Base-by-base conservation (phyloP, 805 yeast species). In the Hermanozyma aechmeae region DNA sequence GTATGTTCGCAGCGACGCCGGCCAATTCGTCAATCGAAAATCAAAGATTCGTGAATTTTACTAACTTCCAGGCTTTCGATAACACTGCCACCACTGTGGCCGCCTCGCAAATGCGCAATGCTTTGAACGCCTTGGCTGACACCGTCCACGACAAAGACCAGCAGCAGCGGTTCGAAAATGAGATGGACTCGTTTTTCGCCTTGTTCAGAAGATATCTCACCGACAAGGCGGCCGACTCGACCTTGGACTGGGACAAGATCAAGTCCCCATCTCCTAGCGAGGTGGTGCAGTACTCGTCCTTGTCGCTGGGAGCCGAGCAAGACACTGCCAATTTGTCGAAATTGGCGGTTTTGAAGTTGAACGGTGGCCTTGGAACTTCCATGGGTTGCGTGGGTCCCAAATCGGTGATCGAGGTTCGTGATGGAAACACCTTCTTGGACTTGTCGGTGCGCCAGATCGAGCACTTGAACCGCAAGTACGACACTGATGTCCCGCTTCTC, bases 351-450 rank as follows among this genome's bases (percentile, higher is more conserved):
- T 71, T 92, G 58, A 92, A 92, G 65, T 73, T 92, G 56, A 92
- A 92, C 55, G 98, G 98, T 68, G 98, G 98, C 24, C 71, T 92
- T 45, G 98, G 98, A 53, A 92, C 98, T 13, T 89, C 97, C 7
- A 92, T 92, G 98, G 98, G 98, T 34, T 92, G 98, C 66, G 96
- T 92, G 38, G 98, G 98, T 34, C 98, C 98, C 40, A 87, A 87
- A 61, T 83, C 95, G 16, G 94, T 92, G 42, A 92, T 92, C 53
- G 98, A 92, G 66, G 98, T 92, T 27, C 82, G 98, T 60, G 98
- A 92, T 48, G 97, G 97, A 37, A 93, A 92, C 71, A 82, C 96
- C 24, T 92, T 92, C 58, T 71, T 92, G 55, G 98, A 92, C 58
- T 73, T 92, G 45, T 71, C 95, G 26, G 98, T 92, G 25, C 82